These are phyloP conservation scores for Papilionanthe hybrid DNA, from an alignment of 116 monocot genomes.

Conservation along the genomic window DNA sequence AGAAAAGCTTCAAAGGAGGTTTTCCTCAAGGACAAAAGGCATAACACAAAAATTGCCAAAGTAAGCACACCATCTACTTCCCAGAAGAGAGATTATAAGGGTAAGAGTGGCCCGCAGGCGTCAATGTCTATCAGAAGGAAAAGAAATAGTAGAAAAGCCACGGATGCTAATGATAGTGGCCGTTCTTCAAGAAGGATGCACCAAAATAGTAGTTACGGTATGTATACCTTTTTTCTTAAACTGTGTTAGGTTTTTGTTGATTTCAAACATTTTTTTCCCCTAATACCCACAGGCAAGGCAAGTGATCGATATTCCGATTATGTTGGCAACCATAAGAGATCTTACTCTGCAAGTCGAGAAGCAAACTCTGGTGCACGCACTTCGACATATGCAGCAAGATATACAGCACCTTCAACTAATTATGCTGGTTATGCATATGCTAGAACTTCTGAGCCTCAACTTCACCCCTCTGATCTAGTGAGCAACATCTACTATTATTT, in stretches of 20 bases:
- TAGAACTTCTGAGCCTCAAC: constrained; percentile 26
- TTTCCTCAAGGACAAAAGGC: constrained; percentile 14
- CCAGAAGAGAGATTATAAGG: constrained; percentile 6
- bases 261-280: not conserved
- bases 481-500: not conserved
- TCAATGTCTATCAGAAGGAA: constrained; percentile 17
- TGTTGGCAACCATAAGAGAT: constrained; percentile 12
- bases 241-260: not conserved
- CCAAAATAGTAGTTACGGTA: constrained; percentile 20
- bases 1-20: constrained; percentile 13
- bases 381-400: constrained; percentile 7
- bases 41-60: constrained; percentile 12
- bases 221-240: not conserved
- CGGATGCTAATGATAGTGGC: constrained; percentile 4
- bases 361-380: not conserved
- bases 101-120: constrained; percentile 10
- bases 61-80: constrained; percentile 14
- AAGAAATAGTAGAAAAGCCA: constrained; percentile 20
- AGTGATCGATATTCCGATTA: constrained; percentile 7
- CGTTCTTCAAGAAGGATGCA: constrained; percentile 37
- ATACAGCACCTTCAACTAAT: constrained; percentile 16
- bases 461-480: constrained; percentile 40
- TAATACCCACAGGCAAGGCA: constrained; percentile 10
- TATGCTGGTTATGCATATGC: constrained; percentile 22
- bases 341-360: constrained; percentile 7